Percentiles rank a stretch among this genome's conserved stretches.
Conservation (phyloP, 31 red algal genomes). For the Pterothamnion heteromorphum region DNA sequence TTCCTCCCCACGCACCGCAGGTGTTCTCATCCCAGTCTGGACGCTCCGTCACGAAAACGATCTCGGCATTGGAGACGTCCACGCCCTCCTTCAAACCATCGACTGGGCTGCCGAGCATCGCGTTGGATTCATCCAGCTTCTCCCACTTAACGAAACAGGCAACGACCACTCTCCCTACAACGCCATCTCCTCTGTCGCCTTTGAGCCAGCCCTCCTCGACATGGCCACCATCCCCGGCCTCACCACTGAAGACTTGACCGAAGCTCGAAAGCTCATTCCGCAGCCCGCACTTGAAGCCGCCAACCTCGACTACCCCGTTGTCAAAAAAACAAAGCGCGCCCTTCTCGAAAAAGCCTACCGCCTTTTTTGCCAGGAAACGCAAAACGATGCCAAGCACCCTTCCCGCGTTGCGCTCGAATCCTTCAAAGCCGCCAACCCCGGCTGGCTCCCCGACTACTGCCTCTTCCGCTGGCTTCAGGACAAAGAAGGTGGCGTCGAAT, state of each 20-base stretch:
- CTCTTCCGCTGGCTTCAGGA: not conserved
- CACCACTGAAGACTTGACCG: not conserved
- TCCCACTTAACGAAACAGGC: not conserved
- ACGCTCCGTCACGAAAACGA: not conserved
- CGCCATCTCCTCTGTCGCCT: not conserved
- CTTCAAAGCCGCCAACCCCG: not conserved
- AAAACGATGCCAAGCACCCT: not conserved
- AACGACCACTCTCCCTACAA: not conserved
- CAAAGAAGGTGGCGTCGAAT: not conserved
- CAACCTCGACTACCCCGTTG: not conserved
- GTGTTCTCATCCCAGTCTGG: not conserved
- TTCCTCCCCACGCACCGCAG: not conserved
- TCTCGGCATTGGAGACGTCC: not conserved
- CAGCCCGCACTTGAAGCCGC: not conserved
- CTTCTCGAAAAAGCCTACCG: not conserved
- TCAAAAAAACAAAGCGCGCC: not conserved
- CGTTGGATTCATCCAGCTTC: not conserved
- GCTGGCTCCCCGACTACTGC: constrained; percentile 8
- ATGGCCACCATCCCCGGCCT: not conserved
- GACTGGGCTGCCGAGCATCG: not conserved
- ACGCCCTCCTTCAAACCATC: not conserved
- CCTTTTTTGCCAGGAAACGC: not conserved
- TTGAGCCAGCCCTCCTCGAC: not conserved
- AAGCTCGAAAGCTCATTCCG: not conserved
- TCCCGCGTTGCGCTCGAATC: too few relatives aligned